phyloP scores from a whole-genome alignment of 139 green algal genomes.

The Coelastrella sp. region DNA sequence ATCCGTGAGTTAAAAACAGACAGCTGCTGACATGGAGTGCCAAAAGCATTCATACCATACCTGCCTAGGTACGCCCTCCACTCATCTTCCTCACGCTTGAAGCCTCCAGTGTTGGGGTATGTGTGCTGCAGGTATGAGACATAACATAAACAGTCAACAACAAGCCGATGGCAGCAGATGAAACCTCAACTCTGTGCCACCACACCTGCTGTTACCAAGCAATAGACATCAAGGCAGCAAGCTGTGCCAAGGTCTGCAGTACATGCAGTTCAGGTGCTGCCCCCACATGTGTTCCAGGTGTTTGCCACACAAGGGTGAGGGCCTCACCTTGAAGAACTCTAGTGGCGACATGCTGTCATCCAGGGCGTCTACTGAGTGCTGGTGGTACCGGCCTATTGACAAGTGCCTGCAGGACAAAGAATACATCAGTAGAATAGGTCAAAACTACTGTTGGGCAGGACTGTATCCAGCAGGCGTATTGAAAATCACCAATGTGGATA shows the following conservation, averaged over 20 bases:
- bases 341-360: constrained; percentile 70
- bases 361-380: constrained; percentile 67
- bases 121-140: constrained; percentile 10
- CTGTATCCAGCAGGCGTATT: not conserved
- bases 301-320: not conserved
- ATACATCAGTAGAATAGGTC: not conserved
- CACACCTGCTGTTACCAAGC: too few species aligned
- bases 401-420: constrained; percentile 58
- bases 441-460: not conserved
- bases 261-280: not conserved
- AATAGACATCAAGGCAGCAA: too few species aligned
- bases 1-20: not conserved
- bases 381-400: constrained; percentile 83
- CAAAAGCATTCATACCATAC: not conserved
- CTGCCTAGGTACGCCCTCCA: constrained; percentile 79
- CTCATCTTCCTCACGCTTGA: constrained; percentile 73
- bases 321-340: constrained; percentile 68
- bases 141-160: not conserved
- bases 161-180: not conserved
- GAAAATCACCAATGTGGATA: not conserved
- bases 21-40: not conserved
- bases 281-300: too few species aligned
- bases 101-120: constrained; percentile 56
- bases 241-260: too few species aligned
- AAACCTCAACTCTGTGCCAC: not conserved